Base-by-base conservation (phyloP, 257 asterid genomes). In the Solanum boliviense region DNA sequence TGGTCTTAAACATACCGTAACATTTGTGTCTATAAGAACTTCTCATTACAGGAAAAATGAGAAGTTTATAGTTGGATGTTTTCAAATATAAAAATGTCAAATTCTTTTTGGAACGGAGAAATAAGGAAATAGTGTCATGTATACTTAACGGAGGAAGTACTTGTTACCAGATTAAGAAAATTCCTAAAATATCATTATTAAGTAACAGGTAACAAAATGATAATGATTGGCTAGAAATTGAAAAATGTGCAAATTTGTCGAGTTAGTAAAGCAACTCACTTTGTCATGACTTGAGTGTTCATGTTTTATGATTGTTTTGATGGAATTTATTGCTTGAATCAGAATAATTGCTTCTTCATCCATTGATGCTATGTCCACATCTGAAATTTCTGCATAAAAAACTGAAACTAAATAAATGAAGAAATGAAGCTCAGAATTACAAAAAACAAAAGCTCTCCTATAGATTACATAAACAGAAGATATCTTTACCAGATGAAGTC, bases 291-390 rank as follows among this genome's bases (percentile, higher is more conserved):
- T 89, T 74, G 91, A 87, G 75, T 98, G 98, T 89, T 95, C 95
- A 84, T 93, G 94, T 88, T 92, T 91, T 92, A 96, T 90, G 92
- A 97, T 96, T 85, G 94, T 91, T 91, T 92, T 95, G 90, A 97
- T 93, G 88, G 99, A 96, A 90, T 93, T 93, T 89, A 96, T 93
- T 68, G 98, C 94, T 94, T 95, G 98, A 90, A 94, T 91, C 88
- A 96, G 90, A 84, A 97, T 94, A 79, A 91, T 87, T 88, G 94
- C 97, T 88, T 97, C 99, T 84, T 92, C 97, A 82, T 87, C 93
- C 91, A 88, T 84, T 3, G 92, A 90, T 83, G 93, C 93, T 79
- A 83, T 88, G 83, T 89, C 94, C 88, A 87, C 87, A 79, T 89
- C 93, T 71, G 94, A 90, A 87, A 93, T 92, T 89, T 93, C 98